Conservation (phyloP, 225 moss, liverwort and hornwort genomes). For the Thuidium tamariscinum region DNA sequence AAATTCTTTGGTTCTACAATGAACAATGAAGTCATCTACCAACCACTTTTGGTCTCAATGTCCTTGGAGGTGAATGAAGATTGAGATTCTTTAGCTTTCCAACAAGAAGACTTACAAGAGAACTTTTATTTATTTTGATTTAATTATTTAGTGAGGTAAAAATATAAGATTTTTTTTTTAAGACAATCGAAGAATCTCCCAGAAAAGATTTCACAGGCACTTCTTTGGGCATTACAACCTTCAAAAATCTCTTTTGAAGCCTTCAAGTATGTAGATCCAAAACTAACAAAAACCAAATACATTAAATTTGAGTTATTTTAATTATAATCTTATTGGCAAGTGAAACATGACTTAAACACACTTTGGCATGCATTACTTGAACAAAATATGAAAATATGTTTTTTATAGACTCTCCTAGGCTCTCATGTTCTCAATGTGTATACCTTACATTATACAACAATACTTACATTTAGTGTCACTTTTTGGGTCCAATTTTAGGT, state of each 20-base stretch:
- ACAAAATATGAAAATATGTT: neutral
- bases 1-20: neutral
- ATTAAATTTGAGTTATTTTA: neutral
- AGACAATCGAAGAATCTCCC: neutral
- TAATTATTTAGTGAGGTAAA: rapidly evolving
- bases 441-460: neutral
- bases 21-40: neutral
- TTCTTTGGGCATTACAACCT: neutral
- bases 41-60: too few species aligned
- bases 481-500: neutral
- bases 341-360: neutral
- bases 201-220: neutral
- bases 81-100: neutral
- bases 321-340: neutral
- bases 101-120: neutral
- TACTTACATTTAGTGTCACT: too few species aligned
- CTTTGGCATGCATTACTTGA: too few species aligned
- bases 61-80: rapidly evolving
- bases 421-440: neutral
- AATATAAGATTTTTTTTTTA: neutral
- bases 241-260: neutral
- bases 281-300: too few species aligned
- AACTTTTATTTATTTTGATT: neutral
- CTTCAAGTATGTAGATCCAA: neutral
- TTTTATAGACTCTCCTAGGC: neutral